phyloP scores from a whole-genome alignment of 441 rosid genomes.

The Bocquillonia castaneifolia region DNA sequence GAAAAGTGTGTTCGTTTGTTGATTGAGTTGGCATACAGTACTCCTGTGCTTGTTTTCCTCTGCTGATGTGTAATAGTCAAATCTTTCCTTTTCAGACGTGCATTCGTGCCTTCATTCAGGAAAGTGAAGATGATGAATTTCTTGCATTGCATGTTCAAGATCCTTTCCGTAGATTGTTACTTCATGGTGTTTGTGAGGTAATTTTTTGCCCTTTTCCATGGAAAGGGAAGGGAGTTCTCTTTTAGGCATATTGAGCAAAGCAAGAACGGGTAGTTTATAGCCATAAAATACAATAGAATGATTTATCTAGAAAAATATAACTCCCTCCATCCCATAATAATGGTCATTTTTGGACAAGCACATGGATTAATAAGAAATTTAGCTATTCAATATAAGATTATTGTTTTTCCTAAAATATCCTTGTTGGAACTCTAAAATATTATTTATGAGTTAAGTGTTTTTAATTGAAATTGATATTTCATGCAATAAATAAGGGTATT shows the following conservation, averaged over 20 bases:
- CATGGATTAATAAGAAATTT: no score
- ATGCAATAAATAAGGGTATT: no score
- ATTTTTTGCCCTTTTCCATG: not conserved
- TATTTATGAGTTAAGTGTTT: no score
- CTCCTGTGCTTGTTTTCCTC: not conserved
- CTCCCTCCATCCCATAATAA: no score
- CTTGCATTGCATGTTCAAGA: constrained; percentile 71
- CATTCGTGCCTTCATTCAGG: constrained; percentile 53
- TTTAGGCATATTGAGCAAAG: not conserved
- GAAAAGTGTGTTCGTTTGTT: not conserved
- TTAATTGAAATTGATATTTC: no score
- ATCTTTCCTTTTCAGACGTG: constrained; percentile 40
- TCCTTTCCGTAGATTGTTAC: constrained; percentile 75
- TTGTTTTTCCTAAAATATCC: no score
- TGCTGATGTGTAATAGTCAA: not conserved
- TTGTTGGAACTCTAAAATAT: no score
- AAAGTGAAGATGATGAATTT: constrained; percentile 46
- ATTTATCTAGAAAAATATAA: not conserved
- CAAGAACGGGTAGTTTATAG: not conserved
- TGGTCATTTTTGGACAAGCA: no score
- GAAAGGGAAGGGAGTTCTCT: not conserved
- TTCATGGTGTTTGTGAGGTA: constrained; percentile 97
- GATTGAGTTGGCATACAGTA: not conserved
- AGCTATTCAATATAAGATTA: no score
- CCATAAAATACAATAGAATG: not conserved